Evolutionary conservation across 2,329 filamentous ascomycete species (phyloP).

Genomic region (Cadophora sp.): DNA sequence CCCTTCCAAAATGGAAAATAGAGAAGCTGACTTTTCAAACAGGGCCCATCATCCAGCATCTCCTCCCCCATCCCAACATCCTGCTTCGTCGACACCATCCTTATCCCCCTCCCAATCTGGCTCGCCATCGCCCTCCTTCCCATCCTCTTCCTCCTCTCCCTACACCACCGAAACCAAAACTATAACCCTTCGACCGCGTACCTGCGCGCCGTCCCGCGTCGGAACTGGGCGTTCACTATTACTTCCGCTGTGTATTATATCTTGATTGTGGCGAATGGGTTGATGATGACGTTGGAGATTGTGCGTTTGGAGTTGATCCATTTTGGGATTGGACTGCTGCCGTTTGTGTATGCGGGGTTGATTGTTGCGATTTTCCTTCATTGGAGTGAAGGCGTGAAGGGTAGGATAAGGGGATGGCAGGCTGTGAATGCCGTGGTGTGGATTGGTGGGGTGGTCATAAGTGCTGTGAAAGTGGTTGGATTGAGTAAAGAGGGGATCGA

Average conservation of each 20-base stretch:
- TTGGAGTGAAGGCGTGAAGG: constrained; percentile 35
- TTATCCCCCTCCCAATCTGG: constrained; percentile 47
- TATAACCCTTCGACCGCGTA: constrained; percentile 37
- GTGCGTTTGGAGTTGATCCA: constrained; percentile 42
- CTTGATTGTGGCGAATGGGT: constrained; percentile 41
- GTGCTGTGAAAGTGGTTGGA: constrained; percentile 42
- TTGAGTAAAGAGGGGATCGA: constrained; percentile 41
- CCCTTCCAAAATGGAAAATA: neutral
- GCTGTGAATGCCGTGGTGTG: constrained; percentile 41
- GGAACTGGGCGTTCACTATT: constrained; percentile 30
- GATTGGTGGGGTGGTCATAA: constrained; percentile 41
- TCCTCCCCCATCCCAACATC: constrained; percentile 45
- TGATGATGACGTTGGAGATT: constrained; percentile 46
- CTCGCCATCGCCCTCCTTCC: constrained; percentile 41
- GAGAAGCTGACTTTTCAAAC: constrained; percentile 2
- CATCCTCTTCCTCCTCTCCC: constrained; percentile 34
- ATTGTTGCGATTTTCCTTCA: constrained; percentile 39
- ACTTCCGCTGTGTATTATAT: constrained; percentile 41
- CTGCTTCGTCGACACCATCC: constrained; percentile 46
- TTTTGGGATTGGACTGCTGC: constrained; percentile 45
- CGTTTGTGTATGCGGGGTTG: constrained; percentile 44
- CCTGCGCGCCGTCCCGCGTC: constrained; percentile 22
- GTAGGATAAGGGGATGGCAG: constrained; percentile 38
- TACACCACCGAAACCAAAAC: constrained; percentile 32
- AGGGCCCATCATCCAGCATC: constrained; percentile 45